Percentiles rank a stretch among this genome's conserved stretches.
phyloP scores from a whole-genome alignment of 164 flowering plant species.

The Vitis riparia region DNA sequence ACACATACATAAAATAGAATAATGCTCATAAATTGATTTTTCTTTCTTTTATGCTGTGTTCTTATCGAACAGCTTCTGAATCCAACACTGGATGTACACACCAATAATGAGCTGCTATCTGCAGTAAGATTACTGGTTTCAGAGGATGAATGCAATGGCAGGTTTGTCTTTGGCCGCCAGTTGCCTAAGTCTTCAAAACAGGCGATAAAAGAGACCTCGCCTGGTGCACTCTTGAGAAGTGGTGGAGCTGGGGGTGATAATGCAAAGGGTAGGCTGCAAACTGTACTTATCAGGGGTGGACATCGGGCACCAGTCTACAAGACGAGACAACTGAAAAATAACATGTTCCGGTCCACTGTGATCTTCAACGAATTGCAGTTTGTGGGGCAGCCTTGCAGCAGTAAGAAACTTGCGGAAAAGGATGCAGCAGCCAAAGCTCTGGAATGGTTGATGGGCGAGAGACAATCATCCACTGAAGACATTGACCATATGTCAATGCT shows the following conservation, averaged over 20 bases:
- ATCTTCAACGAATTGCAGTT: conserved; percentile 74
- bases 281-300: conserved; percentile 69
- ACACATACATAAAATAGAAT: background rate
- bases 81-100: conserved; percentile 53
- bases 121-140: conserved; percentile 76
- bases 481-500: conserved; percentile 53
- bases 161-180: conserved; percentile 70
- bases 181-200: conserved; percentile 29
- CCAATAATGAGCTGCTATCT: conserved; percentile 54
- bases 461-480: conserved; percentile 29
- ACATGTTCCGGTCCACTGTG: conserved; percentile 64
- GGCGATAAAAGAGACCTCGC: conserved; percentile 3
- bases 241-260: conserved; percentile 64
- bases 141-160: conserved; percentile 74
- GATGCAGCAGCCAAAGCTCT: conserved; percentile 88
- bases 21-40: background rate
- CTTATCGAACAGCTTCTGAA: conserved; percentile 54
- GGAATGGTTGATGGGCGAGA: conserved; percentile 58
- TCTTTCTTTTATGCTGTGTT: background rate
- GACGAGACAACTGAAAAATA: conserved; percentile 54
- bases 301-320: conserved; percentile 60
- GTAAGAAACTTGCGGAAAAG: conserved; percentile 84
- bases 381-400: conserved; percentile 67
- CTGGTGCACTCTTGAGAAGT: conserved; percentile 15
- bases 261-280: conserved; percentile 74